Evolutionary conservation across 345 rosid genomes (phyloP).

Genomic region (Anastatica hierochuntica): DNA sequence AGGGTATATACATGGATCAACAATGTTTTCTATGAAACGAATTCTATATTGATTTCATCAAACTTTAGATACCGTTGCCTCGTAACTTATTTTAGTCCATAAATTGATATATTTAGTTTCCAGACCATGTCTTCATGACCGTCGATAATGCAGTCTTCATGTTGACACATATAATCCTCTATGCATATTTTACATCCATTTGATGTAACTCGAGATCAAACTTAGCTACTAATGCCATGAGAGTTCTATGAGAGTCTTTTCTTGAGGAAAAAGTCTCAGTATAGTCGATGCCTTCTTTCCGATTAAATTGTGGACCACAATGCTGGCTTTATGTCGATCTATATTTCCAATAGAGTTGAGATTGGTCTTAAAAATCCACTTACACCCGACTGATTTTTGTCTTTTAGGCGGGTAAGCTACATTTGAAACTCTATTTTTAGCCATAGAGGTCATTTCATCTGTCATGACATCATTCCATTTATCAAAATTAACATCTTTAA

Average conservation of each 20-base stretch:
- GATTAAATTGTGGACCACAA: not conserved
- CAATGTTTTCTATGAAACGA: not conserved
- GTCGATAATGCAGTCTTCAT: not conserved
- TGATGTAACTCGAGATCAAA: not conserved
- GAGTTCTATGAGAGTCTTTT: not conserved
- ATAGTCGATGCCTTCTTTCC: not conserved
- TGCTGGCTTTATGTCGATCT: not conserved
- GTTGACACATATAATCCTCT: not conserved
- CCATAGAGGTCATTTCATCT: not conserved
- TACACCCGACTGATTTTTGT: not conserved
- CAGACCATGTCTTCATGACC: not conserved
- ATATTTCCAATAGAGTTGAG: not conserved
- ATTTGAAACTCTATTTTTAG: not conserved
- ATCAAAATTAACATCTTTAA: not conserved
- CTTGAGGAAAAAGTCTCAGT: not conserved
- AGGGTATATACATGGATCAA: not conserved
- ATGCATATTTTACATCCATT: too few relatives aligned
- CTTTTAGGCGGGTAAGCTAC: not conserved
- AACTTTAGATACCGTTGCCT: not conserved
- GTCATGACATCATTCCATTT: not conserved
- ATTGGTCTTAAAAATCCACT: not conserved
- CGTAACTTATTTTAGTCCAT: not conserved
- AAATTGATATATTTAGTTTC: conserved; percentile 3
- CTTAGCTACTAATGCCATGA: not conserved
- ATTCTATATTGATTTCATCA: not conserved